Evolutionary conservation across 2,329 filamentous ascomycete genomes (phyloP).

Genomic region (Fusarium penzigii): DNA sequence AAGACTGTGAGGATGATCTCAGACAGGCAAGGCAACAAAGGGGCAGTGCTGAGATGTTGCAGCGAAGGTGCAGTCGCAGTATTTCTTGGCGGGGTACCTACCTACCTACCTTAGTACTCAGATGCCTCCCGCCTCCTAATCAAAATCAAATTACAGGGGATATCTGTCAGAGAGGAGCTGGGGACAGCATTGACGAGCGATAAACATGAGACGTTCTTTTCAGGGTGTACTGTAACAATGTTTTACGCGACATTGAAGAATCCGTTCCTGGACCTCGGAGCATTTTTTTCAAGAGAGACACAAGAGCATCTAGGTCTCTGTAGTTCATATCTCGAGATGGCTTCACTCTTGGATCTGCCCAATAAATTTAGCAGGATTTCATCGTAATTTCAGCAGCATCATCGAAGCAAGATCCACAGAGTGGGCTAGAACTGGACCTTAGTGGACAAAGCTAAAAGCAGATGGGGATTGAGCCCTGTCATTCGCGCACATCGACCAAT

Average conservation of each 20-base stretch:
- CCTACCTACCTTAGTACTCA: no score
- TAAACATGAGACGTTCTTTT: neutral
- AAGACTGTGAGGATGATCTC: conserved; percentile 33
- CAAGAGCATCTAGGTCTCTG: neutral
- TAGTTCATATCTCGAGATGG: neutral
- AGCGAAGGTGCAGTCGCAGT: neutral
- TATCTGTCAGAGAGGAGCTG: neutral
- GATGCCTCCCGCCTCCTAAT: neutral
- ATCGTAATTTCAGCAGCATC: neutral
- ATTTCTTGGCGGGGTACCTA: neutral
- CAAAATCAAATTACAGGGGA: neutral
- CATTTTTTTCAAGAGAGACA: neutral
- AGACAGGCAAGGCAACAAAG: neutral
- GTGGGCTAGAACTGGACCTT: neutral
- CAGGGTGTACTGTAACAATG: neutral
- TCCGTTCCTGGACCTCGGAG: neutral
- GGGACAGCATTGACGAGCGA: neutral
- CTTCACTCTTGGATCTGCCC: neutral
- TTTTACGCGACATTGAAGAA: neutral
- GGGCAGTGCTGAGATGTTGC: neutral
- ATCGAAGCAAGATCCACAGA: neutral
- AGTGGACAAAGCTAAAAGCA: conserved; percentile 11
- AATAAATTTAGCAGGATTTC: neutral
- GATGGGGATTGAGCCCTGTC: conserved; percentile 17
- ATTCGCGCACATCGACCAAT: conserved; percentile 9